These are phyloP conservation scores for Aspergillus biplanus DNA, from an alignment of 495 filamentous ascomycete genomes.

Conservation along the genomic window DNA sequence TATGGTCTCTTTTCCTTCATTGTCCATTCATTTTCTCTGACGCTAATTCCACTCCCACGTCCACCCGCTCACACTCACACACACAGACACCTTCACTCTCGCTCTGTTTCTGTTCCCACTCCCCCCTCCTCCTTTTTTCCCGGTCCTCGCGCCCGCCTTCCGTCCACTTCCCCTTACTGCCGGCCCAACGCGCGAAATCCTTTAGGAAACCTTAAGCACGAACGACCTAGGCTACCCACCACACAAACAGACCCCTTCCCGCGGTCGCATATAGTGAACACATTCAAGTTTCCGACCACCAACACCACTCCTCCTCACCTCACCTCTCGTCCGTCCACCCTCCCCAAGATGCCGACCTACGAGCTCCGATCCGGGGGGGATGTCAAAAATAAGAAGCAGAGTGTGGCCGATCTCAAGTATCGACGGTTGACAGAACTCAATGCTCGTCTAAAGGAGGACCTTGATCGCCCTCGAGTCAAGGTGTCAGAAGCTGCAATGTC, in stretches of 20 bases:
- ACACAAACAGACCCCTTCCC: constrained; percentile 13
- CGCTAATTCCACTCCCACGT: constrained; percentile 7
- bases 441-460: constrained; percentile 87
- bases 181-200: constrained; percentile 18
- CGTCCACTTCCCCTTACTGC: constrained; percentile 17
- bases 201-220: constrained; percentile 7
- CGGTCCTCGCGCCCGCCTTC: constrained; percentile 17
- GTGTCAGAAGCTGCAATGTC: constrained; percentile 92
- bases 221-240: background rate
- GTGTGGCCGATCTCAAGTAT: constrained; percentile 97
- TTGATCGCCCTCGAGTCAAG: constrained; percentile 91
- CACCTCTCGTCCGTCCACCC: constrained; percentile 3
- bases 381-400: constrained; percentile 97
- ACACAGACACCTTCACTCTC: constrained; percentile 15
- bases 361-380: constrained; percentile 61
- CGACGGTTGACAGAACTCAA: constrained; percentile 96
- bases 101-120: constrained; percentile 21
- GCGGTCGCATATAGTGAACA: constrained; percentile 12
- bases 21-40: constrained; percentile 18
- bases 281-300: constrained; percentile 5
- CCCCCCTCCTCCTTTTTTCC: constrained; percentile 11
- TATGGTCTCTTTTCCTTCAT: constrained; percentile 8
- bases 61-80: background rate
- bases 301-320: constrained; percentile 6
- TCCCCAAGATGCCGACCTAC: constrained; percentile 52